These are phyloP conservation scores for Notholithocarpus densiflorus DNA, from an alignment of 306 rosid species.

Conservation along the genomic window DNA sequence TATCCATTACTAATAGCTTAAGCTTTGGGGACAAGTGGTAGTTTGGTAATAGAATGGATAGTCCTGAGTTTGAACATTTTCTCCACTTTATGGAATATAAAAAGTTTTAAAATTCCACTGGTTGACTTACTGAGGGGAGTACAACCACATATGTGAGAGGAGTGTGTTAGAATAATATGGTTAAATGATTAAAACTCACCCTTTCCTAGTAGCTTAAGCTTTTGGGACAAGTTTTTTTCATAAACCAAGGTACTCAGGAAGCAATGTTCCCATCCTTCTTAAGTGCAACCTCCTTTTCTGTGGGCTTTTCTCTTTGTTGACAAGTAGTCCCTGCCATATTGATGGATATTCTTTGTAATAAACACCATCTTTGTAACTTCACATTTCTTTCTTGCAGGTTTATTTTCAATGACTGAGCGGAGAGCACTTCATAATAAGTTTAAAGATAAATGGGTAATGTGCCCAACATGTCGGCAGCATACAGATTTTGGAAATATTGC, in stretches of 20 bases:
- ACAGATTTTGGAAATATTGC: constrained; percentile 85
- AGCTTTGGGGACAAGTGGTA: too few relatives aligned
- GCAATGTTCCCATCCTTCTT: background rate
- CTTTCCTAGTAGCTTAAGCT: too few relatives aligned
- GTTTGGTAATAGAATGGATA: too few relatives aligned
- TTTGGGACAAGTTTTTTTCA: too few relatives aligned
- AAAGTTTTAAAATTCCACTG: too few relatives aligned
- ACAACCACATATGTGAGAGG: too few relatives aligned
- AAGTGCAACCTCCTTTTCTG: background rate
- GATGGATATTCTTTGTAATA: background rate
- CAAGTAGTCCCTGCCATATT: background rate
- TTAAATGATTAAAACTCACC: too few relatives aligned
- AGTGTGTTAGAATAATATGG: too few relatives aligned
- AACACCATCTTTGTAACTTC: background rate
- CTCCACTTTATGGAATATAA: too few relatives aligned
- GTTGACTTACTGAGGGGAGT: too few relatives aligned
- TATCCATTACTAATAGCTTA: too few relatives aligned
- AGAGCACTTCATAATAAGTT: constrained; percentile 45
- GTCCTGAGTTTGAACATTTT: too few relatives aligned
- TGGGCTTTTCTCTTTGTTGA: background rate
- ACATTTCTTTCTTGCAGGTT: constrained; percentile 49
- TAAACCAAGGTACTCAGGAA: background rate
- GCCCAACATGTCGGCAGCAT: constrained; percentile 95
- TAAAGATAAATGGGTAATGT: constrained; percentile 76
- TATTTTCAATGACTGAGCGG: constrained; percentile 78